A percentile compares a stretch with the other conserved stretches of the same genome.
Conservation (phyloP, 1,284 basidiomycete species). For the Ustanciosporium gigantosporum region DNA sequence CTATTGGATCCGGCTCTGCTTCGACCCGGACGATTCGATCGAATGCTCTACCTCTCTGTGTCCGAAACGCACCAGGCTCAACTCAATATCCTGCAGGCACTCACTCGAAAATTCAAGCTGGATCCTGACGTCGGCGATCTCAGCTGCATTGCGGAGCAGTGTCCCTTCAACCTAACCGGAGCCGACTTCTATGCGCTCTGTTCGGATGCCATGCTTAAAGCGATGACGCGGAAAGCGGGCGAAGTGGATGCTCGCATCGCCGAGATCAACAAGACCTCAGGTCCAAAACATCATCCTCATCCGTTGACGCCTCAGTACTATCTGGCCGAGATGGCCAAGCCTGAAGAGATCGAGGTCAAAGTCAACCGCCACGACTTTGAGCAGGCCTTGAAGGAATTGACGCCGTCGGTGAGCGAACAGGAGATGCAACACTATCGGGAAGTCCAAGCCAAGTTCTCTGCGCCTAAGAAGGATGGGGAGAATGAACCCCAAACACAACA, state of each 20-base stretch:
- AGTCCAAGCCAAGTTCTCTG: constrained; percentile 73
- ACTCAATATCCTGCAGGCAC: constrained; percentile 80
- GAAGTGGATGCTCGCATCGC: constrained; percentile 66
- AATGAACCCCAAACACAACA: background rate
- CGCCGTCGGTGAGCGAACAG: constrained; percentile 82
- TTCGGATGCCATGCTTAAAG: constrained; percentile 91
- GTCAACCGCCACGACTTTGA: constrained; percentile 78
- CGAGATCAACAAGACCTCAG: constrained; percentile 52
- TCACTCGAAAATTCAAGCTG: constrained; percentile 89
- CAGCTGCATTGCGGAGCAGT: constrained; percentile 71
- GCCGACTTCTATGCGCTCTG: constrained; percentile 98
- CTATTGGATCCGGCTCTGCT: constrained; percentile 63
- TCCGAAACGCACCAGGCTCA: constrained; percentile 85
- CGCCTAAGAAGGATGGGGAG: constrained; percentile 22
- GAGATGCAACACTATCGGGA: constrained; percentile 86
- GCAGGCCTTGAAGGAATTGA: constrained; percentile 73
- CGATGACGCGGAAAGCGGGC: constrained; percentile 86
- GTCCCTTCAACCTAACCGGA: constrained; percentile 77
- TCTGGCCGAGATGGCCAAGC: constrained; percentile 78
- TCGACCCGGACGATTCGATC: constrained; percentile 77
- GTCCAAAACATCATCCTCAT: constrained; percentile 65
- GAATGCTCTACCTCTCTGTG: constrained; percentile 94
- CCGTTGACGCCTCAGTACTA: constrained; percentile 90
- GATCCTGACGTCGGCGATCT: constrained; percentile 72
- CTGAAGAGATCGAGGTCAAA: constrained; percentile 75